Base-by-base conservation (phyloP, 768 basidiomycete species). In the Agrocybe praecox region DNA sequence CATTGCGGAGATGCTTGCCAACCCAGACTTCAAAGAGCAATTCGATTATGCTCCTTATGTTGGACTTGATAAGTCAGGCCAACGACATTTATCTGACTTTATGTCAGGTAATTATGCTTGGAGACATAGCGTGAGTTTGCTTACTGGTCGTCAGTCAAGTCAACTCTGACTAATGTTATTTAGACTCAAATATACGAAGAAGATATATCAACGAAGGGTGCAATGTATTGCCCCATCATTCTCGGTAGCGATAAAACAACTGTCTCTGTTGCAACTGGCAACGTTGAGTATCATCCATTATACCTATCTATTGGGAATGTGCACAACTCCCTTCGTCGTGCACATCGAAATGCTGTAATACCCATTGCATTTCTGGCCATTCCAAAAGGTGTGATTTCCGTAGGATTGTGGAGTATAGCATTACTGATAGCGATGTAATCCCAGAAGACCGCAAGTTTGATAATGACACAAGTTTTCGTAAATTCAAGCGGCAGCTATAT, bases 221-320 rank as follows among this genome's bases (percentile, higher is more conserved):
- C 69, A 1, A 68, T 73, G 60, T 58, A 73, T 22, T 60, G 71
- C 2, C 65, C 70, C 0, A 56, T 77, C n/a, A 54, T 78, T 17
- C 56, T 59, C 1, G 75, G 76, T 1, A 75, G 72, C 51, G 73
- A 80, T 53, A 79, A 79, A 54, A 79, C 76, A 0, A 77, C 74
- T 0, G 74, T 77, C 0, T 79, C 73, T 0, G 72, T 74, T 15
- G 71, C 69, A 0, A 78, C 76, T 0, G 73, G 75, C 0, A 71
- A 77, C 34, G 65, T 74, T 29, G 72, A 76, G 33, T 76, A 72
- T 44, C 69, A 77, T 52, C 75, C 72, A 1, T 55, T 75, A 0
- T 77, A 76, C 53, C 29, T 61, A 0, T 73, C 72, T 2, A 43
- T 60, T 0, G 72, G 76, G 0, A 67, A 60, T 23, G 36, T 76